Base-by-base conservation (phyloP, 257 asterid genomes). In the Ocimum tenuiflorum region DNA sequence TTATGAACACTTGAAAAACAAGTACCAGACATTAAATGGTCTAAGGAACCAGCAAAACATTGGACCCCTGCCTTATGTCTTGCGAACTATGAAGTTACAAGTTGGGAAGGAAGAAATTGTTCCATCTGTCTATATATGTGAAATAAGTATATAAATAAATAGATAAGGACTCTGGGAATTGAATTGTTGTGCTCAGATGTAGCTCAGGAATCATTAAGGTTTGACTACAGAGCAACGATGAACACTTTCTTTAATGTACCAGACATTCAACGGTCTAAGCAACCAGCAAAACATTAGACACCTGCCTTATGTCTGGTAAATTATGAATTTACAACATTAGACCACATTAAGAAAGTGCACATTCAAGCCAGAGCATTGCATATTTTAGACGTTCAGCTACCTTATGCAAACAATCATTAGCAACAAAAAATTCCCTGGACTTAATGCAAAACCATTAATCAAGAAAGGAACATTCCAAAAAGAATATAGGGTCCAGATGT, bases 251-350 rank as follows among this genome's bases (percentile, higher is more conserved):
- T 31, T 62, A 3, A 19, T 74, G 31, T 68, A 27, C 77, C 72
- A 77, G 73, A 64, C 76, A 77, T 49, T 80, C 85, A 76, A 73
- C 82, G 76, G 80, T 73, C 75, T 38, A 54, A 31, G 56, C 85
- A 73, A 73, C 73, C 65, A 76, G 20, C 8, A 59, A 6, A 69
- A 46, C 57, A 20, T 43, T 14, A 67, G 74, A 73, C 82, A 77
- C 77, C 79, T 72, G 72, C 79, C 81, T n/a, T 20, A 53, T 63
- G 77, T 60, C n/a, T n/a, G n/a, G n/a, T n/a, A n/a, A n/a, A n/a
- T n/a, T n/a, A n/a, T n/a, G n/a, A n/a, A n/a, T n/a, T n/a, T n/a
- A n/a, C n/a, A n/a, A n/a, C n/a, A n/a, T n/a, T n/a, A n/a, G n/a
- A n/a, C n/a, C n/a, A n/a, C 17, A 35, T 7, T 41, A 41, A 42